Conservation (phyloP, 805 yeast species). For the Priceomyces medius region DNA sequence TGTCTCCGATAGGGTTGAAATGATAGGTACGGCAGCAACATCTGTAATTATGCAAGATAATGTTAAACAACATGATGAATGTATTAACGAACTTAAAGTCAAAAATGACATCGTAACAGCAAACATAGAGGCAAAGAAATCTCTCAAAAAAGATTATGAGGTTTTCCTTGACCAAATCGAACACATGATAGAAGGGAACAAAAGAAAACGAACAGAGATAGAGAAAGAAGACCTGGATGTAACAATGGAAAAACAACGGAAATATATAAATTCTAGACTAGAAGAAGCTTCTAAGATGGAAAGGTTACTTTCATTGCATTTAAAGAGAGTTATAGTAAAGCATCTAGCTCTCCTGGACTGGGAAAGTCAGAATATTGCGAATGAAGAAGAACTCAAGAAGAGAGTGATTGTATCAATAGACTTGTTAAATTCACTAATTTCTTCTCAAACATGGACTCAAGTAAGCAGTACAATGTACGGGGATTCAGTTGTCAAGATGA, state of each 20-base stretch:
- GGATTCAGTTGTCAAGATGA: slow-evolving; percentile 8
- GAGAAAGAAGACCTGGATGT: not conserved
- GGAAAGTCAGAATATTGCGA: slow-evolving; percentile 9
- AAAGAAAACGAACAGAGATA: slow-evolving; percentile 5
- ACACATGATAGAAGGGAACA: slow-evolving; percentile 2
- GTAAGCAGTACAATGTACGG: slow-evolving; percentile 7
- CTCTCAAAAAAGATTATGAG: slow-evolving; percentile 1
- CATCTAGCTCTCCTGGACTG: slow-evolving; percentile 10
- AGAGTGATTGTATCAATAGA: slow-evolving; percentile 6
- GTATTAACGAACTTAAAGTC: slow-evolving; percentile 5
- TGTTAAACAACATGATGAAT: slow-evolving; percentile 9
- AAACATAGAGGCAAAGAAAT: not conserved
- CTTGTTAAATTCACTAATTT: slow-evolving; percentile 10
- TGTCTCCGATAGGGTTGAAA: slow-evolving; percentile 27
- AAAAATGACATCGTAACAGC: not conserved
- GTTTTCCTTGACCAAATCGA: slow-evolving; percentile 1
- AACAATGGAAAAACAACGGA: slow-evolving; percentile 1
- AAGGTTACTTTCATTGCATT: slow-evolving; percentile 5
- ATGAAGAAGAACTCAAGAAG: slow-evolving; percentile 8
- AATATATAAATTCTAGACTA: slow-evolving; percentile 4
- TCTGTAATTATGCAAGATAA: slow-evolving; percentile 12
- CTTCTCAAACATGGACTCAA: slow-evolving; percentile 12
- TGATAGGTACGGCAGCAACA: slow-evolving; percentile 26
- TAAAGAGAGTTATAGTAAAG: slow-evolving; percentile 13
- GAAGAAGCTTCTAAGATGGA: slow-evolving; percentile 10